These are phyloP conservation scores for Microdochium paspali DNA, from an alignment of 2,329 filamentous ascomycete species.

Conservation along the genomic window DNA sequence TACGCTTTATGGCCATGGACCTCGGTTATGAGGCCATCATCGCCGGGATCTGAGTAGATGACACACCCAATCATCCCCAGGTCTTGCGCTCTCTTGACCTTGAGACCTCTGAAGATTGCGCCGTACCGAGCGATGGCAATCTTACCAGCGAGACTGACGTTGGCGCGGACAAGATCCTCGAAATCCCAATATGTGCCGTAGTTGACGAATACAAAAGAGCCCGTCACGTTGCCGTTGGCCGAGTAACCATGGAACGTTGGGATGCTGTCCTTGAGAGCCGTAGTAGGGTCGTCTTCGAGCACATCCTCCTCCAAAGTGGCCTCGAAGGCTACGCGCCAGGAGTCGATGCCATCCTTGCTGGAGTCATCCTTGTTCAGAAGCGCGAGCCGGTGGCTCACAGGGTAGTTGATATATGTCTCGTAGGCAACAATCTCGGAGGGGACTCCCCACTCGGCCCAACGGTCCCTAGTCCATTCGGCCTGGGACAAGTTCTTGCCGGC, in stretches of 20 bases:
- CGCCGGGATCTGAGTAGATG: constrained; percentile 81
- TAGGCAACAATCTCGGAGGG: constrained; percentile 57
- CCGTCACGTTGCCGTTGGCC: constrained; percentile 84
- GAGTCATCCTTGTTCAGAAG: constrained; percentile 43
- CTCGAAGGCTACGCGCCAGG: constrained; percentile 61
- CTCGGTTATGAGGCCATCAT: constrained; percentile 75
- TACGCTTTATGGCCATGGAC: constrained; percentile 72
- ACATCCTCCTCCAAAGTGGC: constrained; percentile 79
- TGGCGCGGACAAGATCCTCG: constrained; percentile 67
- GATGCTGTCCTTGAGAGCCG: constrained; percentile 59
- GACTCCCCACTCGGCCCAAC: constrained; percentile 65
- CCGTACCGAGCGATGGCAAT: constrained; percentile 85
- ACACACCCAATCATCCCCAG: constrained; percentile 80
- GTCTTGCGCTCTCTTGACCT: constrained; percentile 86
- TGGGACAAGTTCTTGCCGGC: constrained; percentile 67
- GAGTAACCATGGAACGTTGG: constrained; percentile 95
- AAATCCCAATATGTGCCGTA: constrained; percentile 84
- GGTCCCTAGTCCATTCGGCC: constrained; percentile 66
- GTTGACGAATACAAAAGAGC: constrained; percentile 79
- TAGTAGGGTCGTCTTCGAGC: constrained; percentile 74
- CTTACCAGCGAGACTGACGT: constrained; percentile 70
- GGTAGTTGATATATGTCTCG: constrained; percentile 72
- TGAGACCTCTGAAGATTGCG: constrained; percentile 77
- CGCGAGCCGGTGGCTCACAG: constrained; percentile 59
- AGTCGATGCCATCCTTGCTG: constrained; percentile 19